phyloP scores from a whole-genome alignment of 2,329 filamentous ascomycete genomes.

The Emmonsiellopsis sp. region DNA sequence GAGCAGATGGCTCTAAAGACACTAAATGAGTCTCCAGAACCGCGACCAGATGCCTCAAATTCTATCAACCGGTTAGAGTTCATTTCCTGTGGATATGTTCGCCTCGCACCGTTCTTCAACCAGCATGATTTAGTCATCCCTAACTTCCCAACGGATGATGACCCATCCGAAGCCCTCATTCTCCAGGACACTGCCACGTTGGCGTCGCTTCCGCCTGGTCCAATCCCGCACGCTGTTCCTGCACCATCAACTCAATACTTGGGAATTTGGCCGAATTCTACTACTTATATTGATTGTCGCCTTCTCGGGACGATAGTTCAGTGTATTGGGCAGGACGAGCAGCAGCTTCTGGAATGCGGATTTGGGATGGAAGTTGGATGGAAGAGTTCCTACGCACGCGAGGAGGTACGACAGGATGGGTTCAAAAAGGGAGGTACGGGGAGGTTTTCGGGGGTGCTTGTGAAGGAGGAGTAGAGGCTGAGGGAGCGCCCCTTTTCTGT shows the following conservation, averaged over 20 bases:
- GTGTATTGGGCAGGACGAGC: constrained; percentile 17
- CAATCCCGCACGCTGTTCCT: not conserved
- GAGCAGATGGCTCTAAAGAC: constrained; percentile 21
- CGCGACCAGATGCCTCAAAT: not conserved
- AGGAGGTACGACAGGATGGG: constrained; percentile 18
- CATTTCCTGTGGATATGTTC: constrained; percentile 53
- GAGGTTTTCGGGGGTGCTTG: constrained; percentile 18
- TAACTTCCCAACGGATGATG: constrained; percentile 9
- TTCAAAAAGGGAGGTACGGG: constrained; percentile 20
- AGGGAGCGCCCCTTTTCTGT: not conserved
- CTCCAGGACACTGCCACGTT: not conserved
- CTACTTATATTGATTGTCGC: constrained; percentile 5
- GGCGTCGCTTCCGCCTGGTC: not conserved
- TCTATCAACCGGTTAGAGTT: constrained; percentile 39
- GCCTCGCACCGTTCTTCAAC: constrained; percentile 30
- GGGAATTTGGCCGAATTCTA: not conserved
- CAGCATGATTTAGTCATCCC: constrained; percentile 23
- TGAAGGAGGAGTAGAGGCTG: not conserved
- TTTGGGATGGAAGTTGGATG: constrained; percentile 20
- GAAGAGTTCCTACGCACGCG: constrained; percentile 12
- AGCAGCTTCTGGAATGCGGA: constrained; percentile 16
- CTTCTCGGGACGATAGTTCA: constrained; percentile 19
- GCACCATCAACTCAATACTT: not conserved
- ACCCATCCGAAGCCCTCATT: not conserved
- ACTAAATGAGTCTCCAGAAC: constrained; percentile 16